Evolutionary conservation across 495 filamentous ascomycete genomes (phyloP).

Genomic region (Evernia prunastri): DNA sequence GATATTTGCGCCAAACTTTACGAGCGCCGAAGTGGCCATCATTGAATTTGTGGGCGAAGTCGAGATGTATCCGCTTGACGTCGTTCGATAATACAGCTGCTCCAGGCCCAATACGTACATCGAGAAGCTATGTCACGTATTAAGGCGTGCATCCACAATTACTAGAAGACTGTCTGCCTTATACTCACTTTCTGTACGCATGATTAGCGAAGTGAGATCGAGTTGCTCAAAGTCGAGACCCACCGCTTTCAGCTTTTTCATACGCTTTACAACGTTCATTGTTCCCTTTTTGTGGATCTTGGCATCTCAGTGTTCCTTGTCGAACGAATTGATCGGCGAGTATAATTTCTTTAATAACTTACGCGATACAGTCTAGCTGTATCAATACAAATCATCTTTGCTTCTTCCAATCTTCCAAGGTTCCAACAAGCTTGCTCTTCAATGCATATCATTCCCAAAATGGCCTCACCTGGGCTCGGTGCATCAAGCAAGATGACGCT

Average conservation of each 20-base stretch:
- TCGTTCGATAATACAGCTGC: constrained; percentile 71
- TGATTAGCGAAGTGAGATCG: constrained; percentile 23
- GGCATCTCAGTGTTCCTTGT: not conserved
- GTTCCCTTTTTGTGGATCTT: constrained; percentile 37
- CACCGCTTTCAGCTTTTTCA: constrained; percentile 72
- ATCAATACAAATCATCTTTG: not conserved
- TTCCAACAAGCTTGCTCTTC: not conserved
- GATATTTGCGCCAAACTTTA: constrained; percentile 79
- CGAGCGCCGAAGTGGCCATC: constrained; percentile 75
- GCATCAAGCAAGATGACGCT: not conserved
- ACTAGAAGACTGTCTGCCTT: not conserved
- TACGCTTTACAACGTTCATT: constrained; percentile 72
- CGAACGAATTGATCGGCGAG: not conserved
- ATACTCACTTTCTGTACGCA: constrained; percentile 36
- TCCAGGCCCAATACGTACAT: constrained; percentile 68
- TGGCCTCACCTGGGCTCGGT: not conserved
- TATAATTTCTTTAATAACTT: constrained; percentile 1
- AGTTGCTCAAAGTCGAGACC: constrained; percentile 42
- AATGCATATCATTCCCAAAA: not conserved
- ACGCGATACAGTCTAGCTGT: constrained; percentile 6
- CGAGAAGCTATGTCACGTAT: constrained; percentile 52
- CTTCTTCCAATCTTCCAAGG: too few relatives aligned
- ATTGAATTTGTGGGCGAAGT: constrained; percentile 60
- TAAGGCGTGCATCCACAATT: constrained; percentile 14
- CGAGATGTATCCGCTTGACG: constrained; percentile 76